Base-by-base conservation (phyloP, 2,329 filamentous ascomycete genomes). In the Colletotrichum melonis region DNA sequence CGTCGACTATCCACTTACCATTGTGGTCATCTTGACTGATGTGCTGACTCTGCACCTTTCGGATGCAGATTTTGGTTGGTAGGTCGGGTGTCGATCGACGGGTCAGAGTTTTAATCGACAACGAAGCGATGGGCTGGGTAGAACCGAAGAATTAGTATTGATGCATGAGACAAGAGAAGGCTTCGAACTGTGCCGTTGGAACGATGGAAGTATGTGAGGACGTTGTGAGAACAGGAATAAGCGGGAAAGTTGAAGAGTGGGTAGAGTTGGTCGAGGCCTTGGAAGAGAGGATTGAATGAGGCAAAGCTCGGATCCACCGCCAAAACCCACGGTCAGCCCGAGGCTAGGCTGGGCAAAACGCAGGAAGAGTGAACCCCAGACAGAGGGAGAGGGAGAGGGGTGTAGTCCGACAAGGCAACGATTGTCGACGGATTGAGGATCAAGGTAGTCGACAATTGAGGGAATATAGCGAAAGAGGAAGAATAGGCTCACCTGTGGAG, bases 11-110 rank as follows among this genome's bases (percentile, higher is more conserved):
- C 46, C 32, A 77, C 86, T 74, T 85, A 88, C 86, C 86, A 88
- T 88, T 73, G 86, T 88, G 74, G 86, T 88, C 86, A 88, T 88
- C 52, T 79, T 84, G 78, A 75, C 76, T 66, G 75, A 26, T 66
- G 49, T 67, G 74, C 74, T 70, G 56, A 42, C 63, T 26, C 46
- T 72, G 68, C 74, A 66, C 73, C 70, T 75, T 74, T 67, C 67
- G 52, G 72, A 59, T 69, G 49, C 64, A 67, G 62, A 38, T 24
- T 26, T 6, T 14, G 19, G 14, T 35, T 11, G 35, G 14, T n/a
- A 12, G 28, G 6, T 56, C 56, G 49, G 42, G 55, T 63, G 60
- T 73, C 49, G 54, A 52, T 64, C 5, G 58, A 68, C 55, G 14
- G 24, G 14, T 35, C 16, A 42, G 19, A 6, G n/a, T n/a, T 11